Evolutionary conservation across 1,284 basidiomycete species (phyloP), one percentile per base, ranked within the genome.

Genomic region (Cutaneotrichosporon spelunceum): DNA sequence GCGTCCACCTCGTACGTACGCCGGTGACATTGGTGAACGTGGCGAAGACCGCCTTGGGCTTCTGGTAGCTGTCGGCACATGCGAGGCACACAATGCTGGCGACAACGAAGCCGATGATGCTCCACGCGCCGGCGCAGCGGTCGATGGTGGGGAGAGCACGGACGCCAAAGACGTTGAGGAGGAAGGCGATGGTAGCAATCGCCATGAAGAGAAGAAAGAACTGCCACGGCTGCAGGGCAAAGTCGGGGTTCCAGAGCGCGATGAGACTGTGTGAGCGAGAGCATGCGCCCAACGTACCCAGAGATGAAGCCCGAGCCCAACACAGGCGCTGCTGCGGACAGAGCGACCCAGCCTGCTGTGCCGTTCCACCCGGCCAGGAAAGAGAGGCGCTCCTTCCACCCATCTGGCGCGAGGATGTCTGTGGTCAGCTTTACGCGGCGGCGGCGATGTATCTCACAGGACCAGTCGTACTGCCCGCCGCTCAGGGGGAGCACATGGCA

Each of bases 391-490:
- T 34, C 24, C 26, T 55, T 54, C 27, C 49, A 16, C 6, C 16
- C 23, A 4, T 23, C 19, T 2, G 61, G 59, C 16, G 61, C 56
- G 26, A 60, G 23, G 44, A 44, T 26, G 48, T 64, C 62, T 64
- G 48, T 2, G 19, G 60, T 33, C 27, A 58, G 39, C 21, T 9
- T 9, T 33, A 7, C 30, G 6, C 27, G 27, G 1, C 9, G 6
- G 11, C 13, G 14, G 3, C n/a, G n/a, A 19, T 8, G 42, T n/a
- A 8, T 34, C 60, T 47, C 33, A 60, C 59, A 61, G 19, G 56
- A 53, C 71, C 74, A 78, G 60, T 78, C 75, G 50, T 77, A 76
- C 53, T 76, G 78, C 3, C 78, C 77, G 1, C 75, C 76, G 1
- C 71, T 48, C 42, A 61, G 45, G 36, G 60, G 58, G 30, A 33